Base-by-base conservation (phyloP, 495 filamentous ascomycete genomes). In the Lepraria neglecta region DNA sequence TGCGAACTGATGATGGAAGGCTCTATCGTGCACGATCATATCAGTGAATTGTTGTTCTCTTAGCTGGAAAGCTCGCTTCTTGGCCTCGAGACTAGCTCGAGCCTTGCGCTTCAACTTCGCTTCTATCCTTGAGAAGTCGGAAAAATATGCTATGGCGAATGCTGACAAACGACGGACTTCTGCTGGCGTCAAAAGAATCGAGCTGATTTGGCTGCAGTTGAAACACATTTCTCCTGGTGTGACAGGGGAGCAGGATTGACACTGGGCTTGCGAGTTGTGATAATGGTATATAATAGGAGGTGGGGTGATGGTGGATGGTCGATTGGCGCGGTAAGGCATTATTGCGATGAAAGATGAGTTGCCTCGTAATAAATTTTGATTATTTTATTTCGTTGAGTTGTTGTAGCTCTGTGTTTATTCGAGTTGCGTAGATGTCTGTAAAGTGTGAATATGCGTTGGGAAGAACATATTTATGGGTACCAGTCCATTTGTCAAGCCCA, bases 221-320 rank as follows among this genome's bases (percentile, higher is more conserved):
- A 60, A 60, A 46, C 58, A 60, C 1, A 60, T 60, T 9, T 60
- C 58, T 7, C 58, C 48, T 11, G 47, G 48, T 27, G 43, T 53
- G 48, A 52, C 48, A 4, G 58, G 33, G 7, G 35, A 17, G 38
- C 58, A 60, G 47, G 35, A 60, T 6, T 27, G 3, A 15, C 47
- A 60, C 31, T 31, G 38, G 1, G 10, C 27, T 12, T 60, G 27
- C 19, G 24, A 24, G 27, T 44, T 38, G 15, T 43, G 17, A 17
- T 14, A 3, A 6, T 21, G 58, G 35, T 51, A 51, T 11, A 60
- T 14, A 4, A 43, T 30, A 12, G 35, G 35, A 38, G 35, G 12
- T 30, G 38, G 14, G 58, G 24, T 12, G 14, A 38, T 12, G 35
- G 35, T 38, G 35, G 35, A 11, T 38, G 35, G 35, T 38, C 3